A percentile compares a stretch with the other conserved stretches of the same genome.
Conservation (phyloP, 306 rosid species). For the Spatholobus suberectus region DNA sequence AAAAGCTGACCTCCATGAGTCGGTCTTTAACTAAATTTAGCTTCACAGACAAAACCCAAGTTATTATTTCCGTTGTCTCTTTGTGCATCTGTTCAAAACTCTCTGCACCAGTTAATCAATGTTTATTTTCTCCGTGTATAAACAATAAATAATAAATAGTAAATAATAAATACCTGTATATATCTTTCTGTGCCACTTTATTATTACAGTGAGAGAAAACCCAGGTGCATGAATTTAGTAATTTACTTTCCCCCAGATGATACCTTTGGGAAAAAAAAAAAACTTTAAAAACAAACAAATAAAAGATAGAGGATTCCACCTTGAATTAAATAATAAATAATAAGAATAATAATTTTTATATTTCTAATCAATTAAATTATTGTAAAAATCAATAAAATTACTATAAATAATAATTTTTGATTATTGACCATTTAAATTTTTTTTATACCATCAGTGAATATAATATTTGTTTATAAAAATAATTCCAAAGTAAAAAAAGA, state of each 20-base stretch:
- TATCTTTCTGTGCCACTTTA: slow-evolving; percentile 79
- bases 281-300: neutral
- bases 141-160: slow-evolving; percentile 15
- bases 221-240: slow-evolving; percentile 55
- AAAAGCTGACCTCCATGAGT: slow-evolving; percentile 69
- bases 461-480: neutral
- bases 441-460: no score
- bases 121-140: slow-evolving; percentile 18
- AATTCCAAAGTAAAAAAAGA: neutral
- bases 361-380: neutral
- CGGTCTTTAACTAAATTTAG: slow-evolving; percentile 90
- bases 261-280: neutral
- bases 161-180: slow-evolving; percentile 33
- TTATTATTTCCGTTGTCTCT: slow-evolving; percentile 69
- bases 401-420: neutral
- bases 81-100: slow-evolving; percentile 68
- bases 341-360: neutral
- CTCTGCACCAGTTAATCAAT: slow-evolving; percentile 39
- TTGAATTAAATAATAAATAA: slow-evolving; percentile 34
- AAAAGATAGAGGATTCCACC: slow-evolving; percentile 53
- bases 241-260: slow-evolving; percentile 31
- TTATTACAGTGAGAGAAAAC: slow-evolving; percentile 53
- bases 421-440: neutral
- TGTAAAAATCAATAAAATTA: neutral
- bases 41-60: slow-evolving; percentile 92